Conservation (phyloP, 1,284 basidiomycete genomes). For the Trichosporon asahii region DNA sequence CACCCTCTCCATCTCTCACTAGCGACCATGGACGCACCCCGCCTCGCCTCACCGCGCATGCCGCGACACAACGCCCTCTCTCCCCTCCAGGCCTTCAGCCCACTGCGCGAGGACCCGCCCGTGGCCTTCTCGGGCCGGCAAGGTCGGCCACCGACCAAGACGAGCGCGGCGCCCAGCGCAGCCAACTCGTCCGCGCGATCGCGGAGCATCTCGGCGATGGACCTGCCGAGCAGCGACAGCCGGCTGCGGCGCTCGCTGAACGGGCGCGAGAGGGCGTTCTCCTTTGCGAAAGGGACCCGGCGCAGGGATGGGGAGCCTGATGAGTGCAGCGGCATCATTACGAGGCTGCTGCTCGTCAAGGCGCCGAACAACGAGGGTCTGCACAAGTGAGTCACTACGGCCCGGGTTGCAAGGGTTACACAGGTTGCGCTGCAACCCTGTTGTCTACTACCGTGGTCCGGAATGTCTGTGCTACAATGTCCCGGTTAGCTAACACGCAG, state of each 20-base stretch:
- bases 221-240: neutral
- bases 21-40: conserved; percentile 28
- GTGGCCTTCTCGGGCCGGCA: neutral
- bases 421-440: too few species aligned
- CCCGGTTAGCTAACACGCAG: conserved; percentile 15
- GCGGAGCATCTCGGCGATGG: neutral
- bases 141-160: neutral
- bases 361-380: conserved; percentile 35
- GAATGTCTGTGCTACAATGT: conserved; percentile 3
- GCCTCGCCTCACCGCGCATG: conserved; percentile 13
- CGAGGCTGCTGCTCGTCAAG: conserved; percentile 46
- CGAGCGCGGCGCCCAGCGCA: neutral
- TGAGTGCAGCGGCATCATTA: conserved; percentile 21
- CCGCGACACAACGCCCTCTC: conserved; percentile 41
- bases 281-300: neutral
- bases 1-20: neutral
- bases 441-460: conserved; percentile 18
- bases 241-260: conserved; percentile 18
- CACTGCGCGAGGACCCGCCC: conserved; percentile 25
- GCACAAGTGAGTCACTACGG: conserved; percentile 11
- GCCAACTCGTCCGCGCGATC: neutral
- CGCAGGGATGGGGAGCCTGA: neutral
- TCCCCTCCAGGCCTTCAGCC: conserved; percentile 48
- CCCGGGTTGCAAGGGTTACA: neutral
- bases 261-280: conserved; percentile 18